A percentile compares a stretch with the other conserved stretches of the same genome.
These are phyloP conservation scores for Begonia loranthoides DNA, from an alignment of 306 rosid genomes.

Conservation along the genomic window DNA sequence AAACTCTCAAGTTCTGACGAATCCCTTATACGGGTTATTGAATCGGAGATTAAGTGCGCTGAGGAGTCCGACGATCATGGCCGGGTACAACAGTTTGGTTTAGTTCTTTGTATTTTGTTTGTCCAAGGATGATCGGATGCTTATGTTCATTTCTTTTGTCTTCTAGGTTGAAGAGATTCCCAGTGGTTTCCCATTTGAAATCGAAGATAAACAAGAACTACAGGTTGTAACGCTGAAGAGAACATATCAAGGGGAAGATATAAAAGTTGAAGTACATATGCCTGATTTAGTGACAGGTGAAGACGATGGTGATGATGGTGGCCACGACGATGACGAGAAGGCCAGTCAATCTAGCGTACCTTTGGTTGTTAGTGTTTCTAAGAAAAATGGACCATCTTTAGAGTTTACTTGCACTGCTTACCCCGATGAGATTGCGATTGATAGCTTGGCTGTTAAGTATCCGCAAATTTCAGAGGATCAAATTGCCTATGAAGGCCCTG, in stretches of 20 bases:
- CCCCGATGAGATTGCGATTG: constrained; percentile 66
- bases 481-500: constrained; percentile 82
- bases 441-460: constrained; percentile 52
- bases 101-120: background rate
- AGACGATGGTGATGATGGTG: constrained; percentile 12
- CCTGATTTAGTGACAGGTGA: constrained; percentile 75
- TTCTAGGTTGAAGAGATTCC: constrained; percentile 55
- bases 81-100: constrained; percentile 22
- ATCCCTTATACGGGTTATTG: constrained; percentile 40
- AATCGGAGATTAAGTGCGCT: constrained; percentile 55
- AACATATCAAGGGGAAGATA: constrained; percentile 59
- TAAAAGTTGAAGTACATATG: constrained; percentile 80
- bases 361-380: constrained; percentile 49
- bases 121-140: background rate
- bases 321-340: constrained; percentile 22
- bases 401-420: constrained; percentile 66
- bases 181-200: constrained; percentile 53
- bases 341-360: constrained; percentile 58
- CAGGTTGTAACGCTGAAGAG: constrained; percentile 57
- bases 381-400: constrained; percentile 44
- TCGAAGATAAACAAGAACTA: constrained; percentile 46
- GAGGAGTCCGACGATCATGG: constrained; percentile 39
- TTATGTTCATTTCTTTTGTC: constrained; percentile 5
- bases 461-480: constrained; percentile 53
- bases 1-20: constrained; percentile 39